A percentile compares a stretch with the other conserved stretches of the same genome.
phyloP scores from a whole-genome alignment of 352 stramenopile species.

The Phytophthora hybrid region DNA sequence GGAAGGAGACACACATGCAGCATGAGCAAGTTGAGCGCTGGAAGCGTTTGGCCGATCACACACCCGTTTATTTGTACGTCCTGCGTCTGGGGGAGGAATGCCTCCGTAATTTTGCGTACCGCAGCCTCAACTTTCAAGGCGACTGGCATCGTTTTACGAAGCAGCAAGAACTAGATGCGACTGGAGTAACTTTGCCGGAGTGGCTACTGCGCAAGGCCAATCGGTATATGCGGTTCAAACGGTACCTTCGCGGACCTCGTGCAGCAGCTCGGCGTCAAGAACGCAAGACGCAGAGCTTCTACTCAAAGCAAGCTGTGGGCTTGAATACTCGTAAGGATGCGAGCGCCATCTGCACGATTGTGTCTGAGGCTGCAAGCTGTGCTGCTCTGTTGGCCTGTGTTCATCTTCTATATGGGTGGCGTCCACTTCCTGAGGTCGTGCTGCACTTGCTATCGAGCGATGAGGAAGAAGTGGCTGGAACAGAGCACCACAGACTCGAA shows the following conservation, averaged over 20 bases:
- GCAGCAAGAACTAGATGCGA: slow-evolving; percentile 51
- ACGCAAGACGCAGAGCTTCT: slow-evolving; percentile 82
- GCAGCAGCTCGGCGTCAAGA: slow-evolving; percentile 59
- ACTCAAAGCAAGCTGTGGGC: slow-evolving; percentile 67
- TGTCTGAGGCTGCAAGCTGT: slow-evolving; percentile 80
- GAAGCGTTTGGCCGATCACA: slow-evolving; percentile 79
- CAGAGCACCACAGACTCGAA: slow-evolving; percentile 35
- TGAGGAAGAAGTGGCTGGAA: slow-evolving; percentile 25
- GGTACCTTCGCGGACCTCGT: slow-evolving; percentile 78
- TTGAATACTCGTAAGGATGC: slow-evolving; percentile 67
- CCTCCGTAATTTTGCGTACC: slow-evolving; percentile 77
- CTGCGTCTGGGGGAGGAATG: slow-evolving; percentile 86
- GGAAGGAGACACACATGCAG: slow-evolving; percentile 73
- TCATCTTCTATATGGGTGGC: slow-evolving; percentile 81
- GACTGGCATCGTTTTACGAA: slow-evolving; percentile 71
- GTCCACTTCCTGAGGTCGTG: slow-evolving; percentile 70
- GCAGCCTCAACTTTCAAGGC: slow-evolving; percentile 82
- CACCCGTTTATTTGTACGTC: slow-evolving; percentile 84
- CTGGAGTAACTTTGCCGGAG: slow-evolving; percentile 47
- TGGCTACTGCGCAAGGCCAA: slow-evolving; percentile 84
- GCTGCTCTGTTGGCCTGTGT: slow-evolving; percentile 82
- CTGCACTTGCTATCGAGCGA: slow-evolving; percentile 66
- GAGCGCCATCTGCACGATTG: slow-evolving; percentile 75
- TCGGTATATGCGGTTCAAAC: slow-evolving; percentile 87
- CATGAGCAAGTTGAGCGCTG: slow-evolving; percentile 65